phyloP scores from a whole-genome alignment of 1,139 yeast genomes.

The Hyphopichia pseudoburtonii region DNA sequence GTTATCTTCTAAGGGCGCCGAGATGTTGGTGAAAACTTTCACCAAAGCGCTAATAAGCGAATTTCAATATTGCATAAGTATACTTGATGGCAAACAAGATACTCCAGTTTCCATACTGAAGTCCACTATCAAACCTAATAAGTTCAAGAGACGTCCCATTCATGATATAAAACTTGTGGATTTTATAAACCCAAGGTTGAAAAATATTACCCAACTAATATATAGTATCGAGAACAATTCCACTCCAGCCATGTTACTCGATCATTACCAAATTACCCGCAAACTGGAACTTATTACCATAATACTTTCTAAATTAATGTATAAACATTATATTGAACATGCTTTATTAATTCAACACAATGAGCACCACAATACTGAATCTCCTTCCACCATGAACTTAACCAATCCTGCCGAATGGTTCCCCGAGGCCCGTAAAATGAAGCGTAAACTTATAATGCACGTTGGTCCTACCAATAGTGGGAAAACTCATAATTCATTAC shows the following conservation, averaged over 20 bases:
- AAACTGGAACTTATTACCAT: conserved; percentile 19
- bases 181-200: conserved; percentile 29
- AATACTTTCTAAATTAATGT: conserved; percentile 24
- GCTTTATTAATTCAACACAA: neutral
- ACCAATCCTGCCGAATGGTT: conserved; percentile 83
- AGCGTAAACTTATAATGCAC: conserved; percentile 79
- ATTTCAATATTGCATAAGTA: neutral
- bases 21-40: neutral
- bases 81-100: neutral
- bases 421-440: conserved; percentile 81
- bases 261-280: conserved; percentile 15
- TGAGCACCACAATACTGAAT: neutral
- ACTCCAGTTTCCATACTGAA: too few relatives aligned
- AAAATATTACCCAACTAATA: conserved; percentile 18
- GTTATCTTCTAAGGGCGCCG: neutral
- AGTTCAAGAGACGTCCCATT: neutral
- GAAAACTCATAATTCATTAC: conserved; percentile 83
- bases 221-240: conserved; percentile 17
- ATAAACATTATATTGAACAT: conserved; percentile 20
- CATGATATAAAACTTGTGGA: conserved; percentile 2
- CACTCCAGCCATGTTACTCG: conserved; percentile 20
- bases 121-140: too few relatives aligned
- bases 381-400: conserved; percentile 40
- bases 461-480: conserved; percentile 98
- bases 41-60: neutral